Percentiles rank a stretch among this genome's conserved stretches.
Evolutionary conservation across 495 filamentous ascomycete species (phyloP).

Genomic region (Emericellopsis terricola): DNA sequence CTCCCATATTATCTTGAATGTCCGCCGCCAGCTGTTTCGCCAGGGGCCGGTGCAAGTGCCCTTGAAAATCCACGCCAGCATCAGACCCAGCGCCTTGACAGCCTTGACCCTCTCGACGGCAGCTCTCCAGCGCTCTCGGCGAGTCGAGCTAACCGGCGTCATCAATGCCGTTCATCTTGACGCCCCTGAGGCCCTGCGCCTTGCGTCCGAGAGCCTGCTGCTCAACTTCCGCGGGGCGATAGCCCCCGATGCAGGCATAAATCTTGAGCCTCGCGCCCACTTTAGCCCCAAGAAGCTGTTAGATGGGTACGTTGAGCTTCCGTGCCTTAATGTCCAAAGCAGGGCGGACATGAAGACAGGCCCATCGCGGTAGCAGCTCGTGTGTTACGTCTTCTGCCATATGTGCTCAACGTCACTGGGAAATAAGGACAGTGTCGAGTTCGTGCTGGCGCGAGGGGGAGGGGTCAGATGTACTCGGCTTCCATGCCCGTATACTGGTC

Average conservation of each 20-base stretch:
- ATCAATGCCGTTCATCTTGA: constrained; percentile 75
- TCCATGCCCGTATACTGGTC: constrained; percentile 47
- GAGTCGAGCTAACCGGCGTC: constrained; percentile 69
- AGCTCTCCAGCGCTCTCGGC: constrained; percentile 38
- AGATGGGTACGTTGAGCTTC: constrained; percentile 49
- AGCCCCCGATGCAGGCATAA: constrained; percentile 79
- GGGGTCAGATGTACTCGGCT: constrained; percentile 46
- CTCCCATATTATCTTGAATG: constrained; percentile 59
- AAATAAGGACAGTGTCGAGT: too few relatives aligned
- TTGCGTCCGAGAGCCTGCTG: constrained; percentile 44
- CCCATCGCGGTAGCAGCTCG: constrained; percentile 66
- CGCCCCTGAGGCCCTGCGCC: constrained; percentile 49
- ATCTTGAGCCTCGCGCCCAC: constrained; percentile 57
- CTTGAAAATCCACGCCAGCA: constrained; percentile 62
- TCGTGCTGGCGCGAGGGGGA: not conserved
- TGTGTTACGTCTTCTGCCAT: constrained; percentile 55
- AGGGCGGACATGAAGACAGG: constrained; percentile 72
- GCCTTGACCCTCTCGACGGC: constrained; percentile 49
- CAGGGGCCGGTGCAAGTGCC: constrained; percentile 65
- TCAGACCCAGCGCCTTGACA: constrained; percentile 57
- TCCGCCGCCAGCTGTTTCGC: constrained; percentile 62
- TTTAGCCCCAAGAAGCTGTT: constrained; percentile 59
- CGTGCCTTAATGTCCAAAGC: too few relatives aligned
- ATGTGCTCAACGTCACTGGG: constrained; percentile 62
- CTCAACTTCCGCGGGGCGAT: constrained; percentile 55